Conservation (phyloP, 345 rosid species). For the Boechera stricta region DNA sequence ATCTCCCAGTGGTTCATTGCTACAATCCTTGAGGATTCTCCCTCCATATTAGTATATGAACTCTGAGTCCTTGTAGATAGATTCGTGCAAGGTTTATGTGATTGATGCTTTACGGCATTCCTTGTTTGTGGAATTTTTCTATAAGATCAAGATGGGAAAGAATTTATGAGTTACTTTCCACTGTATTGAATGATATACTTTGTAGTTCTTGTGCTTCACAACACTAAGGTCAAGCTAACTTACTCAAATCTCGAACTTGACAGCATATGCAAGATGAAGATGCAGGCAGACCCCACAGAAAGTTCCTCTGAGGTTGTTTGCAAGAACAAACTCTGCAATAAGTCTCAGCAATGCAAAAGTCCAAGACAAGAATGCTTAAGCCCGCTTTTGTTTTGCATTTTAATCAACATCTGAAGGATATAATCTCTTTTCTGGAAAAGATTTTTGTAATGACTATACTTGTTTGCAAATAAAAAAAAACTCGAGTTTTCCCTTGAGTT, state of each 20-base stretch:
- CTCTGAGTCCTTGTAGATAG: neutral
- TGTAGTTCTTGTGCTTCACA: constrained; percentile 3
- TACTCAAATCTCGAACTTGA: constrained; percentile 1
- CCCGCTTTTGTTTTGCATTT: constrained; percentile 6
- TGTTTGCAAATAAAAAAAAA: constrained; percentile 25
- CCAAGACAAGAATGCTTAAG: constrained; percentile 1
- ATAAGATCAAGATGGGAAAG: neutral
- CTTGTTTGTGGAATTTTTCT: neutral
- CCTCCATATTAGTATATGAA: neutral
- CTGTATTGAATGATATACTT: neutral
- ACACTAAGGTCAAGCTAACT: constrained; percentile 9
- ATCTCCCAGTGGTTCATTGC: neutral
- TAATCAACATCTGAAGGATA: constrained; percentile 29
- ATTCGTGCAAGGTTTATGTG: neutral
- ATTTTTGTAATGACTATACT: constrained; percentile 24
- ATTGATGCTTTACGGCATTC: constrained; percentile 4
- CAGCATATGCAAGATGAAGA: constrained; percentile 98
- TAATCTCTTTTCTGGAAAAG: constrained; percentile 13
- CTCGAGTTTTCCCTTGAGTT: neutral
- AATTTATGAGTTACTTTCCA: neutral
- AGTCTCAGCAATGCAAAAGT: constrained; percentile 25
- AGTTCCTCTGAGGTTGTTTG: constrained; percentile 60
- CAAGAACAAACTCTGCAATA: constrained; percentile 20
- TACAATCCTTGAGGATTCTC: neutral
- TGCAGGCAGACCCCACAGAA: constrained; percentile 82